These are phyloP conservation scores for Casuarina equisetifolia DNA, from an alignment of 306 rosid species.

Conservation along the genomic window DNA sequence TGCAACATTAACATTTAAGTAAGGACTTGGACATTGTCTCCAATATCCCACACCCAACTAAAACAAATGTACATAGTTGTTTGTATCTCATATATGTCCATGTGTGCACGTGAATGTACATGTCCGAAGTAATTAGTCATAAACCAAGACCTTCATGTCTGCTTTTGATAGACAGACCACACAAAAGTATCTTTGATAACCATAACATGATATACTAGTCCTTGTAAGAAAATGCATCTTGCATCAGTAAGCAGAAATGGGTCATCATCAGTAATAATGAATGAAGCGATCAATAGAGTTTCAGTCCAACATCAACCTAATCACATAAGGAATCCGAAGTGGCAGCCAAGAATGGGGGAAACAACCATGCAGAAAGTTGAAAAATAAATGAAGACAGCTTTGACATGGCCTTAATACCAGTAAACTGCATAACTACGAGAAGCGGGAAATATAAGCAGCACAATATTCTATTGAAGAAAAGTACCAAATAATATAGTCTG, in stretches of 20 bases:
- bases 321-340: background rate
- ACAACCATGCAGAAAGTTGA: background rate
- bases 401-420: background rate
- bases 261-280: background rate
- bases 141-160: background rate
- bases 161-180: background rate
- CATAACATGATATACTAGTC: background rate
- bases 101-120: background rate
- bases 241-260: background rate
- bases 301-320: background rate
- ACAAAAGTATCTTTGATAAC: background rate
- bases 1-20: slow-evolving; percentile 11
- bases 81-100: background rate
- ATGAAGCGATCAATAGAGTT: background rate
- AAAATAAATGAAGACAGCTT: background rate
- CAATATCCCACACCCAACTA: background rate
- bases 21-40: background rate
- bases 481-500: slow-evolving; percentile 13
- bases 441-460: background rate
- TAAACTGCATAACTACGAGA: background rate
- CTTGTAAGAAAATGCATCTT: background rate
- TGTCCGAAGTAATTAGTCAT: background rate
- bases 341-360: too few relatives aligned
- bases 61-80: background rate
- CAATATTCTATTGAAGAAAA: slow-evolving; percentile 4